Evolutionary conservation across 495 filamentous ascomycete genomes (phyloP).

Genomic region (Filosporella fistucella): DNA sequence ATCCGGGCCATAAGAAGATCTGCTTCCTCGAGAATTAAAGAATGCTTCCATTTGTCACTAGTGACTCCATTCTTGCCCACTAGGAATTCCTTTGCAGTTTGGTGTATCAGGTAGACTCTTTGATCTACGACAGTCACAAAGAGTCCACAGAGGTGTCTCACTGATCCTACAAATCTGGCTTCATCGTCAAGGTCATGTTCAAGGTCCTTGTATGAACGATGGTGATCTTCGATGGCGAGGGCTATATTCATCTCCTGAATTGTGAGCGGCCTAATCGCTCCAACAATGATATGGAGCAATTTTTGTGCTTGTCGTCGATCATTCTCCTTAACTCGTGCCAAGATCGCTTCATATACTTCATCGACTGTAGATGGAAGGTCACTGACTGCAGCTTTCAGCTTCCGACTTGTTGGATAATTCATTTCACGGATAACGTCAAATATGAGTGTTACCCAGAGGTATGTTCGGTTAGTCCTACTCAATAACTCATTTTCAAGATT

Average conservation of each 20-base stretch:
- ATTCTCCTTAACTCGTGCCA: slow-evolving; percentile 20
- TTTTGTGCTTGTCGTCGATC: slow-evolving; percentile 19
- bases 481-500: slow-evolving; percentile 15
- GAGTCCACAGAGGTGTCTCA: slow-evolving; percentile 32
- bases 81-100: slow-evolving; percentile 39
- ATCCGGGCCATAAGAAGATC: slow-evolving; percentile 28
- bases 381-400: background rate
- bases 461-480: slow-evolving; percentile 7
- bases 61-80: background rate
- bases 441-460: slow-evolving; percentile 25
- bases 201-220: slow-evolving; percentile 4
- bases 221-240: slow-evolving; percentile 11
- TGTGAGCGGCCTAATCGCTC: slow-evolving; percentile 31
- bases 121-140: slow-evolving; percentile 31
- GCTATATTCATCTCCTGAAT: slow-evolving; percentile 35
- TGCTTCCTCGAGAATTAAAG: slow-evolving; percentile 19
- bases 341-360: slow-evolving; percentile 35
- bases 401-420: background rate
- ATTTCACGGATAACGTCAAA: slow-evolving; percentile 9
- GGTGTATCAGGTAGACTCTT: slow-evolving; percentile 37
- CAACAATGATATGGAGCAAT: slow-evolving; percentile 34
- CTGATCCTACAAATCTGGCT: slow-evolving; percentile 16
- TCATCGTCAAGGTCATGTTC: slow-evolving; percentile 14
- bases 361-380: slow-evolving; percentile 7
- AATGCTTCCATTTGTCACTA: slow-evolving; percentile 1